Base-by-base conservation (phyloP, 306 rosid genomes). In the Acacia crassicarpa region DNA sequence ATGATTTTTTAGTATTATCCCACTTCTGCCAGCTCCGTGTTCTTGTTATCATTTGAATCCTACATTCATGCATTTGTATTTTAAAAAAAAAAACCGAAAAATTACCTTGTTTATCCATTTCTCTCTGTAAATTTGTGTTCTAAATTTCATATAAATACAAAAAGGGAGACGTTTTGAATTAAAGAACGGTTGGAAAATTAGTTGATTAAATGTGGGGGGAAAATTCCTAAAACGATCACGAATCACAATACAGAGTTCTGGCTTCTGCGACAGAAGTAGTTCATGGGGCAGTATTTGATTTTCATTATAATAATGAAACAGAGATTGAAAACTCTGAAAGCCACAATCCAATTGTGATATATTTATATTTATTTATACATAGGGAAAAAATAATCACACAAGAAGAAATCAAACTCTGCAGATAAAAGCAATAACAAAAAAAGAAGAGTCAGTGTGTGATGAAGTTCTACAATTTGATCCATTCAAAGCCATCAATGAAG, bases 401-500 rank as follows among this genome's bases (percentile, higher is more conserved):
- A 38, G 4, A 54, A n/a, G 13, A 75, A 75, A 43, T 43, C 9
- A 82, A 67, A 19, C 20, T 19, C 77, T 40, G 22, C 22, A 45
- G 0, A 76, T 13, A 76, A 63, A 71, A 49, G 9, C 8, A 78
- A n/a, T 17, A 25, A 35, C 4, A 3, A 20, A 56, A n/a, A 58
- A 58, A 68, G 54, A 75, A 65, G 33, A 40, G 48, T 40, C 33
- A 41, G 33, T n/a, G 33, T 71, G 43, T 48, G 45, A 41, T 41
- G 4, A 45, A 81, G 35, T 61, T 61, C 85, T 76, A 91, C 32
- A 92, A 23, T 43, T 85, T 82, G 82, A 92, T 84, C 99, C 99
- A 95, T 82, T 95, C 98, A 56, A 87, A 84, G 3, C 99, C 99
- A 89, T 95, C 99, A 71, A 95, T 88, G 86, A 88, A 95, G 77